Conservation (phyloP, 352 stramenopile genomes). For the Aphanomyces stellatus region DNA sequence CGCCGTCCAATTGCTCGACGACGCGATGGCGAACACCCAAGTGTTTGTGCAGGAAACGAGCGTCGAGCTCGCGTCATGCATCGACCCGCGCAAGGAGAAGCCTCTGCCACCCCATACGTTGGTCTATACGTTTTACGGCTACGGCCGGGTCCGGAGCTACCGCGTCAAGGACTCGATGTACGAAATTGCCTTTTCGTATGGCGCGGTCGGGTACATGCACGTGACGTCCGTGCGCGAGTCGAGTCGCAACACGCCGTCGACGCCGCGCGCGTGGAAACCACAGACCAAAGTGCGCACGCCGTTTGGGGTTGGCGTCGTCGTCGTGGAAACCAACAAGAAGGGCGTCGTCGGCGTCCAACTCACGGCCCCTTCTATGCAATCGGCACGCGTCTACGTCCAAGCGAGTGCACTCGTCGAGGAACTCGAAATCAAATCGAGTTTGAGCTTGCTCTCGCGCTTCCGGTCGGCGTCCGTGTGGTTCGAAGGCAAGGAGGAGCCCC, state of each 20-base stretch:
- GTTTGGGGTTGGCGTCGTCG: constrained; percentile 11
- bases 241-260: neutral
- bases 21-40: neutral
- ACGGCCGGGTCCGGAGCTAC: neutral
- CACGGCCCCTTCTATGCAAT: neutral
- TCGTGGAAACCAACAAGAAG: neutral
- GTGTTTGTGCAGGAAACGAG: neutral
- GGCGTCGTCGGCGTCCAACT: neutral
- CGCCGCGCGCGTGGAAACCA: neutral
- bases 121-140: neutral
- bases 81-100: neutral
- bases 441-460: neutral
- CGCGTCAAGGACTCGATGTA: constrained; percentile 9
- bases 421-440: neutral
- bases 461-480: neutral
- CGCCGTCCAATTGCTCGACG: constrained; percentile 29
- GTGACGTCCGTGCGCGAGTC: neutral
- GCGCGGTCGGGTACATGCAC: constrained; percentile 8
- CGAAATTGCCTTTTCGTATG: constrained; percentile 3
- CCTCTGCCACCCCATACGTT: neutral
- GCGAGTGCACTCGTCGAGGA: neutral
- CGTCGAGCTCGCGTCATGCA: neutral
- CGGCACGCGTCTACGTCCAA: neutral
- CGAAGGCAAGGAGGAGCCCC: neutral
- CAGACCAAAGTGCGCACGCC: constrained; percentile 3